Percentiles rank a stretch among this genome's conserved stretches.
Conservation (phyloP, 148 eudicot genomes). For the Pouteria glomerata region DNA sequence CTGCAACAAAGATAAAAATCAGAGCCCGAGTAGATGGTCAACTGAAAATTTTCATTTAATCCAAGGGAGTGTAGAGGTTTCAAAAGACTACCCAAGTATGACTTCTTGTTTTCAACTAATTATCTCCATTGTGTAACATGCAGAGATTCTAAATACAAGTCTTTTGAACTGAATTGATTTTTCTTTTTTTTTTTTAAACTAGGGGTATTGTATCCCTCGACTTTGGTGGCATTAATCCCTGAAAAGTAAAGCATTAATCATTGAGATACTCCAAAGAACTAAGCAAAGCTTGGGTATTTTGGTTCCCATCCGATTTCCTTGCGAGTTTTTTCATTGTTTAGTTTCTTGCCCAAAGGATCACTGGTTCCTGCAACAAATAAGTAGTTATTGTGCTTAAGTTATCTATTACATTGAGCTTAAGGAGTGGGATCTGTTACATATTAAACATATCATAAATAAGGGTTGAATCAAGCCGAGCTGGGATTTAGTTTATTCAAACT, state of each 20-base stretch:
- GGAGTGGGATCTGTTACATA: background rate
- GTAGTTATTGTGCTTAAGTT: background rate
- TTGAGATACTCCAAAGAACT: constrained; percentile 44
- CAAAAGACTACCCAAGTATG: no score
- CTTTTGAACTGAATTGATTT: background rate
- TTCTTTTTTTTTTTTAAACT: no score
- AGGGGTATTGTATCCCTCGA: no score
- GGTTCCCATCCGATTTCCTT: constrained; percentile 75
- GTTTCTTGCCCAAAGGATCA: constrained; percentile 77
- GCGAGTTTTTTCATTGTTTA: constrained; percentile 63
- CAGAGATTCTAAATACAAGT: background rate
- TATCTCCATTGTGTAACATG: background rate
- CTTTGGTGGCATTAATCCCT: no score
- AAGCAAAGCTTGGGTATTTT: constrained; percentile 68
- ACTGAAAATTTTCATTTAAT: no score
- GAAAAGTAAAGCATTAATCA: constrained; percentile 5
- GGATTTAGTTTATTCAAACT: no score
- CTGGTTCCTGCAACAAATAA: constrained; percentile 42
- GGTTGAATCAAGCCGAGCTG: no score
- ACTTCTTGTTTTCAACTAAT: background rate
- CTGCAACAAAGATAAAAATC: no score
- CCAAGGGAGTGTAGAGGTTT: no score
- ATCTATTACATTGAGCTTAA: background rate
- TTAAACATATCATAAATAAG: background rate
- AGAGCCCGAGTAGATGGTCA: no score